These are phyloP conservation scores for Geum urbanum DNA, from an alignment of 306 rosid species.

Conservation along the genomic window DNA sequence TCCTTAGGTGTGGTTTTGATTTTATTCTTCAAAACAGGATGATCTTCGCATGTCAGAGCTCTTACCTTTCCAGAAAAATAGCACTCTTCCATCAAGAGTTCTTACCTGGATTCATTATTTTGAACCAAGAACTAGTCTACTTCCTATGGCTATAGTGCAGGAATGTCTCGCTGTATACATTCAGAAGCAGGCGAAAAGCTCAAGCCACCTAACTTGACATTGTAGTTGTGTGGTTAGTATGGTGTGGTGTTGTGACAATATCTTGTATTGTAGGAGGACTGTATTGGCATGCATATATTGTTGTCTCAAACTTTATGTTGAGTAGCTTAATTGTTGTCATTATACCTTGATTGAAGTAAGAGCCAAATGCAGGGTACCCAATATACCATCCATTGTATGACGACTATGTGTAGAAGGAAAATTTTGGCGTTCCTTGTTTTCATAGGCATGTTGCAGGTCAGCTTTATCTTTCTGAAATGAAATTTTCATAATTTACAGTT, in stretches of 20 bases:
- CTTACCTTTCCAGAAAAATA: conserved; percentile 89
- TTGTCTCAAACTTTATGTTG: too few species aligned
- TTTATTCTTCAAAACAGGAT: conserved; percentile 57
- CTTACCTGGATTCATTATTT: conserved; percentile 76
- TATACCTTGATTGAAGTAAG: too few species aligned
- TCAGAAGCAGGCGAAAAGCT: conserved; percentile 66
- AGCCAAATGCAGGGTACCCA: conserved; percentile 49
- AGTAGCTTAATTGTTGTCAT: too few species aligned
- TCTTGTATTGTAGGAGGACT: conserved; percentile 62
- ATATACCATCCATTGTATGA: conserved; percentile 76
- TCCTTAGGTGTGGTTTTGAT: conserved; percentile 36
- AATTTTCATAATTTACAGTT: not conserved
- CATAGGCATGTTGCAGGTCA: conserved; percentile 76
- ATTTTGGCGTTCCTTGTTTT: conserved; percentile 67
- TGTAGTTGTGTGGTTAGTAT: conserved; percentile 9
- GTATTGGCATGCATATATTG: conserved; percentile 73
- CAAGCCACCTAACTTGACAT: conserved; percentile 23
- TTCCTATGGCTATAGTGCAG: conserved; percentile 76
- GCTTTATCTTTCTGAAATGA: not conserved
- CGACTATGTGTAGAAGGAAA: conserved; percentile 68
- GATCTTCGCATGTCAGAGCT: conserved; percentile 69
- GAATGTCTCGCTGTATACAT: conserved; percentile 71
- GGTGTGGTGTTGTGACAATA: conserved; percentile 14
- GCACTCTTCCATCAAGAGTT: conserved; percentile 86
- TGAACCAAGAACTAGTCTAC: conserved; percentile 66